Evolutionary conservation across 176 grass and related monocot species (phyloP), one percentile per base, ranked within the genome.

Genomic region (Rhynchospora pubera): DNA sequence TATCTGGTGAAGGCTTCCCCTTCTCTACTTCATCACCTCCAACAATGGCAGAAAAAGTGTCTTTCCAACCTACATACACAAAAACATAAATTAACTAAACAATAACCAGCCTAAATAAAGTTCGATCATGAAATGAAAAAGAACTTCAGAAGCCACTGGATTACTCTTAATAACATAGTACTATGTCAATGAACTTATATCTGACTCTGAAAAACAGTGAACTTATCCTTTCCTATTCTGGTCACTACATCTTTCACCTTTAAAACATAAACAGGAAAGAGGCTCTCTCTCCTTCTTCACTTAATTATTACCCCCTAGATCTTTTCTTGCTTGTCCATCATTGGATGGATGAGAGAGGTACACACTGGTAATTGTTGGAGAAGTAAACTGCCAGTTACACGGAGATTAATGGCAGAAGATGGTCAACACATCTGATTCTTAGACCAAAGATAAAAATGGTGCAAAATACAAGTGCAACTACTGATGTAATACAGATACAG

Each of bases 11-110:
- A 65, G 95, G 92, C 50, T 98, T 98, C 65, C 85, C 92, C 47
- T 79, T 87, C 62, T 84, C 84, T 78, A 98, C 92, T 93, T 98
- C 95, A 71, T 94, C 92, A 8, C 90, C 84, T 64, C 95, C 95
- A 88, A 98, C 84, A 88, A 98, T 86, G 65, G 66, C 87, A 87
- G 87, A 88, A 88, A 98, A 98, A 8, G 69, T 90, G 68, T 88
- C 92, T 73, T 94, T 98, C 95, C 92, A 94, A 23, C 90, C 92
- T 98, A 85, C n/a, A 69, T 15, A 88, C 30, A 60, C 16, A 28
- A 57, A 80, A 84, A 57, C 64, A 50, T 30, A 55, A 50, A 83
- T 83, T 44, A 32, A 78, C 72, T 30, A 79, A 32, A 28, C 26
- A 56, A 80, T 21, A 80, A 55, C 12, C 45, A 62, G 65, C 19